A percentile compares a stretch with the other conserved stretches of the same genome.
These are phyloP conservation scores for Evernia prunastri DNA, from an alignment of 495 filamentous ascomycete species.

Conservation along the genomic window DNA sequence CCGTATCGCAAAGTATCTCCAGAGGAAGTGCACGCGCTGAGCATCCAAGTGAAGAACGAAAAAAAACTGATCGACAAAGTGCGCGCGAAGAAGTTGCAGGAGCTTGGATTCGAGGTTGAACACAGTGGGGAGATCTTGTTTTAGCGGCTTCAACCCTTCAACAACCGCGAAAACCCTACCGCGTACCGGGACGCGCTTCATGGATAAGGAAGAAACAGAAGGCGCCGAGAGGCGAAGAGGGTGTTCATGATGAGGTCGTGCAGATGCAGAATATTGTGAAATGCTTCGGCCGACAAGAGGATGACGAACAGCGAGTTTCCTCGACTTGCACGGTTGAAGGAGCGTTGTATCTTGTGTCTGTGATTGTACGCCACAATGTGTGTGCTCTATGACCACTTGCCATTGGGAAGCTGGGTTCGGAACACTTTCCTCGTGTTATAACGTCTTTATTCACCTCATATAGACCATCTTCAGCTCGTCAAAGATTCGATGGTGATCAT, in stretches of 20 bases:
- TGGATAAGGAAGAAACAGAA: neutral
- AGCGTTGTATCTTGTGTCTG: neutral
- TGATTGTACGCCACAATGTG: neutral
- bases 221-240: neutral
- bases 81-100: slow-evolving; percentile 58
- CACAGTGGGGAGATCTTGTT: slow-evolving; percentile 68
- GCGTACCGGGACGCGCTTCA: neutral
- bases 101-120: slow-evolving; percentile 83
- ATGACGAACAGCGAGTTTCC: neutral
- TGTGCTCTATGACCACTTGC: neutral
- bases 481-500: neutral
- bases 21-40: slow-evolving; percentile 62
- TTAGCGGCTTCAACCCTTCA: slow-evolving; percentile 37
- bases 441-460: neutral
- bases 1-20: slow-evolving; percentile 60
- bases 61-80: slow-evolving; percentile 67
- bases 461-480: neutral
- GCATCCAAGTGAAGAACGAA: slow-evolving; percentile 59
- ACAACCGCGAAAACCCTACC: neutral
- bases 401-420: neutral
- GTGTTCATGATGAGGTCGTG: slow-evolving; percentile 1
- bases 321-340: neutral
- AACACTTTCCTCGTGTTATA: neutral
- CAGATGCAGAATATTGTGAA: slow-evolving; percentile 73
- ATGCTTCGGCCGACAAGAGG: slow-evolving; percentile 40